Percentiles rank a stretch among this genome's conserved stretches.
Conservation (phyloP, 345 rosid species). For the Melaleuca alternifolia region DNA sequence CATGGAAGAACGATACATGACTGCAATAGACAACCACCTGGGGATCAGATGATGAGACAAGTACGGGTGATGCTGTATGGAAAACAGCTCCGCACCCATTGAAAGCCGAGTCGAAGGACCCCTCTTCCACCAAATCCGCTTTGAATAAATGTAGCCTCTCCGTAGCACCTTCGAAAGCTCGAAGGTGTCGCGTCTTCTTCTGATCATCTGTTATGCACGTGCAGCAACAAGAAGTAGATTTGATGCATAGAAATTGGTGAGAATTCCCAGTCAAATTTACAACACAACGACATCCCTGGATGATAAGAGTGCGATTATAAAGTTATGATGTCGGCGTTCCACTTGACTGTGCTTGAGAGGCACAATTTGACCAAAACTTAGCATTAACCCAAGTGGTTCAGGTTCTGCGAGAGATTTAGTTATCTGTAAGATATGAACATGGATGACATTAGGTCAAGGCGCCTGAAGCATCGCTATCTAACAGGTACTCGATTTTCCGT, state of each 20-base stretch:
- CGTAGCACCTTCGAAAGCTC: background rate
- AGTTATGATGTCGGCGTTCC: background rate
- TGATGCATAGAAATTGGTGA: too few relatives aligned
- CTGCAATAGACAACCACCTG: background rate
- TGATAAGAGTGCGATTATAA: background rate
- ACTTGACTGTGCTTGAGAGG: background rate
- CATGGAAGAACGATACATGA: too few relatives aligned
- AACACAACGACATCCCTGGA: background rate
- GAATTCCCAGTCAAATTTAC: background rate
- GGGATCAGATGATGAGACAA: background rate
- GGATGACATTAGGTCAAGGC: background rate
- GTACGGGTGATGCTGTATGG: background rate
- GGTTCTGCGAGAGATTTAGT: background rate
- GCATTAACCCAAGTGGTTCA: background rate
- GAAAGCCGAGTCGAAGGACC: background rate
- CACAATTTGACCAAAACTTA: background rate
- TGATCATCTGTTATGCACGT: background rate
- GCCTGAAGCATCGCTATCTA: background rate
- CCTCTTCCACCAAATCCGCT: background rate
- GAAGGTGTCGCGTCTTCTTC: background rate
- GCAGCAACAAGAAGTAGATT: background rate
- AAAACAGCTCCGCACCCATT: background rate
- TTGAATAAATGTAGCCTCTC: background rate
- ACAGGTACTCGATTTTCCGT: background rate
- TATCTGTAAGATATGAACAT: background rate